Base-by-base conservation (phyloP, 306 rosid genomes). In the Senna siamea region DNA sequence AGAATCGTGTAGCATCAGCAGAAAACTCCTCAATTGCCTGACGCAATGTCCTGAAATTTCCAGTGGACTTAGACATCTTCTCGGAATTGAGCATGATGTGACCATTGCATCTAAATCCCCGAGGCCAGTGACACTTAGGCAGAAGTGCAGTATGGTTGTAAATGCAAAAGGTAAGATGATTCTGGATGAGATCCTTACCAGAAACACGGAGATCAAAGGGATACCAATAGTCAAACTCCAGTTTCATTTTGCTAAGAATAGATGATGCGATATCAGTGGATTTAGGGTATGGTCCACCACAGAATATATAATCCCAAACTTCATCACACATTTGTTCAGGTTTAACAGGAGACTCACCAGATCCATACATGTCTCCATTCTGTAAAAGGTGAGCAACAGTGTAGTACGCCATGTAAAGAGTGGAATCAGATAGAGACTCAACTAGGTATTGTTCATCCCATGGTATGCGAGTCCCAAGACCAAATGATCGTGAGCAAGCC, bases 401-500 rank as follows among this genome's bases (percentile, higher is more conserved):
- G 88, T 93, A 93, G 72, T 90, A 93, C 78, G 98, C 98, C 98
- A 90, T 90, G 87, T 93, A 93, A 72, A 93, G 86, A 46, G 97
- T 93, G 66, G 98, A 93, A 83, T 93, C 98, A 12, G 98, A 93
- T 53, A 93, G 65, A 12, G 98, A 93, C 84, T 93, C 98, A 2
- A 93, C 97, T 26, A 93, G 77, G 76, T 58, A 93, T 51, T 93
- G 89, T 46, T 93, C 95, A 64, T 93, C 98, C 97, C 97, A 93
- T 3, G 98, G 98, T 59, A 93, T 93, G 61, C 85, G 97, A 12
- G 98, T 93, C 80, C 98, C 98, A 61, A 93, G 90, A 52, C 98
- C 97, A 80, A 93, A 93, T n/a, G 97, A 88, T 28, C 98, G 81
- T 57, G 98, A 93, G 78, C 98, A 93, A 47, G 98, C 98, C 98